Conservation (phyloP, 208 protist species). For the Trypanosoma theileri region DNA sequence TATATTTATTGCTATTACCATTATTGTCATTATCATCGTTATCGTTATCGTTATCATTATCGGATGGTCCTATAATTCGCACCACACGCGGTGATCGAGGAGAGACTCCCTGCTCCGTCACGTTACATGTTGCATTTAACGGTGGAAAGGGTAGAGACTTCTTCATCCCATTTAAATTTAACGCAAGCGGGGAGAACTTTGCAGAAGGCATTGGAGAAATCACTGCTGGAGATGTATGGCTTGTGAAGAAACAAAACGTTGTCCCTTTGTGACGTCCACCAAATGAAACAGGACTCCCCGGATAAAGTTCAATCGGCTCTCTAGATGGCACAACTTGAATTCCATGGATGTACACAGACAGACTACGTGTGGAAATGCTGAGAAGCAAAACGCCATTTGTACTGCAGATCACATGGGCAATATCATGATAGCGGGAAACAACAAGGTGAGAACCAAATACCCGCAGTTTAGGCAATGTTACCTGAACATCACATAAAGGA, state of each 20-base stretch:
- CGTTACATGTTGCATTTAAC: background rate
- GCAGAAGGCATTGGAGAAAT: background rate
- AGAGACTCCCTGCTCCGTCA: background rate
- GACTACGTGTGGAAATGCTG: background rate
- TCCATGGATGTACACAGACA: conserved; percentile 6
- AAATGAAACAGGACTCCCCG: conserved; percentile 17
- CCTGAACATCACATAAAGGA: conserved; percentile 15
- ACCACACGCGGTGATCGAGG: conserved; percentile 17
- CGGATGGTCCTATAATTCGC: background rate
- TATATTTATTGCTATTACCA: background rate
- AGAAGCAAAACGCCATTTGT: conserved; percentile 11
- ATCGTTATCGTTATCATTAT: background rate
- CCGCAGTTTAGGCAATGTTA: background rate
- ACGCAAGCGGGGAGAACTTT: background rate
- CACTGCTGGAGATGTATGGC: background rate
- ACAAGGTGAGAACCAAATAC: background rate
- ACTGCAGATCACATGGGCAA: conserved; percentile 16
- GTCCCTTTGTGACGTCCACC: background rate
- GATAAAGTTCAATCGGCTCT: background rate
- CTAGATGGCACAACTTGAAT: conserved; percentile 1
- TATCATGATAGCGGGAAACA: background rate
- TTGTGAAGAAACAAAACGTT: conserved; percentile 24
- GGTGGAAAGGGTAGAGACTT: too few relatives aligned
- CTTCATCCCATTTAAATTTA: background rate
- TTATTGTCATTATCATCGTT: background rate